Evolutionary conservation across 495 filamentous ascomycete genomes (phyloP).

Genomic region (Lasiosphaeria hispida): DNA sequence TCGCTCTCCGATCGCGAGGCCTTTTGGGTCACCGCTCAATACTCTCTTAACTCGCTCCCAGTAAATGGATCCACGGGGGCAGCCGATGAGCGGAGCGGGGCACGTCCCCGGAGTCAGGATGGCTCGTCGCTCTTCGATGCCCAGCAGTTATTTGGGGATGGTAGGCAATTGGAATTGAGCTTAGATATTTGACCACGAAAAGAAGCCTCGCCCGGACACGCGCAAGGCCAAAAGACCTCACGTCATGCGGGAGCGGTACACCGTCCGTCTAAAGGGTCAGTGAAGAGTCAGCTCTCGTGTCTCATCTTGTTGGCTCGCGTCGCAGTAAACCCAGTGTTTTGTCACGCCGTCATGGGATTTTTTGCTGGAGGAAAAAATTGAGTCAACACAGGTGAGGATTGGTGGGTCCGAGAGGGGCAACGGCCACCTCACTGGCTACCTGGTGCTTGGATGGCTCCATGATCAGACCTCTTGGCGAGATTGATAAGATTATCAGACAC

Average conservation of each 20-base stretch:
- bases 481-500: conserved; percentile 11
- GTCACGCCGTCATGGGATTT: conserved; percentile 8
- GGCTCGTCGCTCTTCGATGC: too few relatives aligned
- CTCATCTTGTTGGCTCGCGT: neutral
- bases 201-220: neutral
- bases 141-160: neutral
- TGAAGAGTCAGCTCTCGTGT: neutral
- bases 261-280: neutral
- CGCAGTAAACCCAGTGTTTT: neutral
- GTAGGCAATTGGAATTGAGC: neutral
- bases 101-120: neutral
- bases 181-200: neutral
- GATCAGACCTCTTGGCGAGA: conserved; percentile 7
- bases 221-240: conserved; percentile 1
- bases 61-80: neutral
- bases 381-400: conserved; percentile 5
- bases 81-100: conserved; percentile 6
- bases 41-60: neutral
- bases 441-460: too few relatives aligned
- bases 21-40: conserved; percentile 8
- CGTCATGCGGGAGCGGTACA: neutral
- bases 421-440: too few relatives aligned
- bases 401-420: neutral
- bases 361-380: neutral
- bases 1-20: neutral